Base-by-base conservation (phyloP, 352 stramenopile genomes). In the Globisporangium recalcitrans region DNA sequence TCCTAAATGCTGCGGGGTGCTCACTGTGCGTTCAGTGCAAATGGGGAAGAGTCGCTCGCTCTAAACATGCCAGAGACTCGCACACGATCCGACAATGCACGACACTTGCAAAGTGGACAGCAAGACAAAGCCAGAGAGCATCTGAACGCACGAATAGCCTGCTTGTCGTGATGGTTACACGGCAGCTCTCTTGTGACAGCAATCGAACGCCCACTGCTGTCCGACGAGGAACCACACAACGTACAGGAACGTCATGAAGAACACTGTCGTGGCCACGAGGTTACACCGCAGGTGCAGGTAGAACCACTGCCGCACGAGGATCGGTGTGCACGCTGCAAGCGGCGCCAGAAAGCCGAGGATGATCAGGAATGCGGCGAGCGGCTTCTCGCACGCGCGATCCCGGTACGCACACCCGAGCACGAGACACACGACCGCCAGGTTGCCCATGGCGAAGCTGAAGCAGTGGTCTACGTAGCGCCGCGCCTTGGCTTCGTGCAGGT, bases 221-320 rank as follows among this genome's bases (percentile, higher is more conserved):
- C 65, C 73, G 1, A 78, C 16, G 14, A 78, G 47, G 5, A 78
- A 52, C 71, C 65, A 81, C n/a, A 60, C 52, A 2, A 65, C 49
- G 56, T 67, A 73, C n/a, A 75, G 14, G 13, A 62, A 48, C 13
- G 57, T 61, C 57, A 64, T 64, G 8, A 44, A 27, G 32, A 78
- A 52, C 0, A 80, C 46, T 0, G 22, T 24, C 5, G 61, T 27
- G 1, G 69, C 68, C 5, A 65, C 52, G 5, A 64, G 29, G 54
- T 72, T 69, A 2, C 77, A 38, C 13, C 70, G 68, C 10, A 74
- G 52, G 32, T 78, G 65, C 38, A 81, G 63, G 31, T 81, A 78
- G 48, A 81, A 62, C 68, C 73, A 81, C 55, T 78, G 68, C 5
- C 73, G 70, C 11, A 76, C 24, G 6, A 80, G 60, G 21, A 80